Conservation (phyloP, 306 rosid species). For the Pterocarpus macrocarpus region DNA sequence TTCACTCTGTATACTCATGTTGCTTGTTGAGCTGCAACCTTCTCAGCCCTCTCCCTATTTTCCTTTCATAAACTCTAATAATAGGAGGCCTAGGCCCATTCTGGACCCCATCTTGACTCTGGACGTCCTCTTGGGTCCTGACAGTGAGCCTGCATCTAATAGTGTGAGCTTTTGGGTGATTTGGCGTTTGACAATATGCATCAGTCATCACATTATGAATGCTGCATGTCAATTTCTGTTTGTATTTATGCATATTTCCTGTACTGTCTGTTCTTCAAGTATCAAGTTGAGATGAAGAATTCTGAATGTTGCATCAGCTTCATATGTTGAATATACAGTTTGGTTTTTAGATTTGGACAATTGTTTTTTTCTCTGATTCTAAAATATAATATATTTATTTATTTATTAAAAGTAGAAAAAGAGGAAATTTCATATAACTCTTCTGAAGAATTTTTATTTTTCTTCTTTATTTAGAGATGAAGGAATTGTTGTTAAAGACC, state of each 20-base stretch:
- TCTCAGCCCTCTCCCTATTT: too few species aligned
- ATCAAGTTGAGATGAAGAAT: slow-evolving; percentile 8
- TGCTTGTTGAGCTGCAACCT: too few species aligned
- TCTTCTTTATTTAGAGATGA: slow-evolving; percentile 69
- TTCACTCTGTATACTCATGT: too few species aligned
- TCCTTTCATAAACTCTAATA: too few species aligned
- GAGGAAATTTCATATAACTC: slow-evolving; percentile 8
- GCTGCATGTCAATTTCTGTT: not conserved
- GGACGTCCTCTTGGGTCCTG: too few species aligned
- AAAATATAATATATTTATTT: not conserved
- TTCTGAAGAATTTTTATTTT: slow-evolving; percentile 14
- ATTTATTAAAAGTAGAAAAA: not conserved
- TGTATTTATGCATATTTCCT: slow-evolving; percentile 15
- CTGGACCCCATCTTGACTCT: too few species aligned
- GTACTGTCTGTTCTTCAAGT: not conserved
- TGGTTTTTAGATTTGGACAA: slow-evolving; percentile 1
- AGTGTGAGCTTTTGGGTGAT: not conserved
- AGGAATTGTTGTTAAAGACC: slow-evolving; percentile 90
- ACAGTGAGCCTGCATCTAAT: not conserved
- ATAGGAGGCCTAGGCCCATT: too few species aligned
- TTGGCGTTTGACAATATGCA: not conserved
- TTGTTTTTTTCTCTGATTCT: slow-evolving; percentile 30
- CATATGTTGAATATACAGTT: not conserved
- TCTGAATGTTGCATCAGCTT: slow-evolving; percentile 22
- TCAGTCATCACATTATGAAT: not conserved